Base-by-base conservation (phyloP, 2,329 filamentous ascomycete species). In the Botrytis aclada region DNA sequence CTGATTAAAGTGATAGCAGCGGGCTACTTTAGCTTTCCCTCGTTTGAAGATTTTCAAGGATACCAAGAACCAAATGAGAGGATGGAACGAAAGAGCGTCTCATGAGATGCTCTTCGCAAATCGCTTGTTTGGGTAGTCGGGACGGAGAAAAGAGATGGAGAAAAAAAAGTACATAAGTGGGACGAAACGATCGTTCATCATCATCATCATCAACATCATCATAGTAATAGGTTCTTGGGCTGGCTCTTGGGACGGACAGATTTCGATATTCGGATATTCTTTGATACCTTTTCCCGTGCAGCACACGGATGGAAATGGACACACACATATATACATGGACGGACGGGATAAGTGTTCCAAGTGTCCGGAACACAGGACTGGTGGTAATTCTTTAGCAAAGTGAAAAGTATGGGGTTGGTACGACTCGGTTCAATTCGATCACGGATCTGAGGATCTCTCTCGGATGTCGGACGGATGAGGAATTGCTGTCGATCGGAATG, bases 11-110 rank as follows among this genome's bases (percentile, higher is more conserved):
- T 64, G 58, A 56, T 72, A 78, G 76, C 83, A 78, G 86, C 84
- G 72, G 87, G 88, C 75, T 93, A 93, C 82, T 90, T 92, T 79
- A 92, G 90, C 83, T 93, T 93, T 80, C 91, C 91, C 25, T 91
- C 88, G 80, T 93, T 92, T 81, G 91, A 93, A 78, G 86, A 89
- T 74, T 92, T 86, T 76, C 83, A 90, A 84, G 87, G 88, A 60
- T 83, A 83, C 32, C 84, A 84, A 72, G 82, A 84, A 75, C 82
- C 82, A 65, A 80, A 82, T 47, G 75, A 76, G 69, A 73, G 75
- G n/a, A 72, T 72, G 70, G 69, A 74, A 34, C 37, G 70, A 25
- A 72, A 72, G 56, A 72, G 71, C 20, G 47, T 72, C 9, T 69
- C 54, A 25, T 60, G 32, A 60, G 12, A 9, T 14, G 3, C 22